Evolutionary conservation across 2,329 filamentous ascomycete species (phyloP).

Genomic region (Alternaria consortialis): DNA sequence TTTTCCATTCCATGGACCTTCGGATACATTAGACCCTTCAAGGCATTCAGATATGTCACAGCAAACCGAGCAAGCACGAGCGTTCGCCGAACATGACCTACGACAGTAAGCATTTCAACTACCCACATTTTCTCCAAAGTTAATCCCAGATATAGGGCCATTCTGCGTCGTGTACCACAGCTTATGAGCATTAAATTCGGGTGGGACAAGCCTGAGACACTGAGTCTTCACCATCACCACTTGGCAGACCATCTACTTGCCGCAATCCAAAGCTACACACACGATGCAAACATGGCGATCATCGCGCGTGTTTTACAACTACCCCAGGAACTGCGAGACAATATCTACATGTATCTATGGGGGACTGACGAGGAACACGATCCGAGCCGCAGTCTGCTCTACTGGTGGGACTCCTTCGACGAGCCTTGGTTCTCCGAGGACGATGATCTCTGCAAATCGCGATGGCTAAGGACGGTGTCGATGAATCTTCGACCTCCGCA

Average conservation of each 20-base stretch:
- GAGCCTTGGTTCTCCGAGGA: constrained; percentile 9
- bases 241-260: constrained; percentile 5
- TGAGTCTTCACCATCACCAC: not conserved
- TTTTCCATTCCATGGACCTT: not conserved
- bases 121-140: not conserved
- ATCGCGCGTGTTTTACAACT: constrained; percentile 6
- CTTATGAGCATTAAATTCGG: not conserved
- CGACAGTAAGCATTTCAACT: constrained; percentile 2
- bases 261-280: constrained; percentile 2
- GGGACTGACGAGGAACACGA: not conserved
- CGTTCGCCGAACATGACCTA: not conserved
- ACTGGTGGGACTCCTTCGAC: constrained; percentile 15
- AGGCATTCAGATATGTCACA: not conserved
- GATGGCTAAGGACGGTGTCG: not conserved
- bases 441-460: not conserved
- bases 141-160: not conserved
- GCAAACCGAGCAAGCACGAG: not conserved
- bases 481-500: constrained; percentile 10
- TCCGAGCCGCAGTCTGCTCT: constrained; percentile 7
- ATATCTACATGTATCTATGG: constrained; percentile 14
- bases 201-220: not conserved
- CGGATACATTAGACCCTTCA: not conserved
- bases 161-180: not conserved
- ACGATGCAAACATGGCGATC: constrained; percentile 6
- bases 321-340: constrained; percentile 17